Percentiles rank a stretch among this genome's conserved stretches.
phyloP scores from a whole-genome alignment of 306 rosid genomes.

The Sesbania bispinosa region DNA sequence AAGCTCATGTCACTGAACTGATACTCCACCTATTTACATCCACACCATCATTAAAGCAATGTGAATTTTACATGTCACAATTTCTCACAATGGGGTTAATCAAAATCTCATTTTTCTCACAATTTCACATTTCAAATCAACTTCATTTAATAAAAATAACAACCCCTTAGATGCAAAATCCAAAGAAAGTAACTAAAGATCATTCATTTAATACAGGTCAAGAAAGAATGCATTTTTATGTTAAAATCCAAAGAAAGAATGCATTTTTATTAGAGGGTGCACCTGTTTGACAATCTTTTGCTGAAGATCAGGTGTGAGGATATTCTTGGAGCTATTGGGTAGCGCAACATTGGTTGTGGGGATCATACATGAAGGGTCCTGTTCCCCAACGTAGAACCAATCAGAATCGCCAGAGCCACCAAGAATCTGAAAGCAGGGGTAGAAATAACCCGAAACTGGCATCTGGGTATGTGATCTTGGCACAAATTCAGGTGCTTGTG shows the following conservation, averaged over 20 bases:
- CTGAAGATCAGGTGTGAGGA: constrained; percentile 64
- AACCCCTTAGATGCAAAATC: too few species aligned
- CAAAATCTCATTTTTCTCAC: constrained; percentile 15
- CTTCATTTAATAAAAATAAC: too few species aligned
- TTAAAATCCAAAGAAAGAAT: too few species aligned
- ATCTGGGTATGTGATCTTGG: constrained; percentile 76
- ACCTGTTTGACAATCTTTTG: constrained; percentile 90
- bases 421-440: constrained; percentile 71
- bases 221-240: too few species aligned
- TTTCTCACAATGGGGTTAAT: too few species aligned
- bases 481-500: constrained; percentile 92
- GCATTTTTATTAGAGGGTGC: too few species aligned
- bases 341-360: constrained; percentile 31
- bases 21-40: constrained; percentile 74
- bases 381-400: constrained; percentile 77
- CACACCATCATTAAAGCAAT: neutral
- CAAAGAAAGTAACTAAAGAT: too few species aligned
- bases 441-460: constrained; percentile 69
- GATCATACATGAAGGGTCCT: constrained; percentile 59
- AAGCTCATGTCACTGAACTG: constrained; percentile 88
- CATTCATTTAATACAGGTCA: too few species aligned
- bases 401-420: constrained; percentile 66
- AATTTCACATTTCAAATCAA: too few species aligned
- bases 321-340: constrained; percentile 51
- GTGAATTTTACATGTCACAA: neutral